Percentiles rank a stretch among this genome's conserved stretches.
These are phyloP conservation scores for Beauveria bassiana DNA, from an alignment of 2,329 filamentous ascomycete genomes.

Conservation along the genomic window DNA sequence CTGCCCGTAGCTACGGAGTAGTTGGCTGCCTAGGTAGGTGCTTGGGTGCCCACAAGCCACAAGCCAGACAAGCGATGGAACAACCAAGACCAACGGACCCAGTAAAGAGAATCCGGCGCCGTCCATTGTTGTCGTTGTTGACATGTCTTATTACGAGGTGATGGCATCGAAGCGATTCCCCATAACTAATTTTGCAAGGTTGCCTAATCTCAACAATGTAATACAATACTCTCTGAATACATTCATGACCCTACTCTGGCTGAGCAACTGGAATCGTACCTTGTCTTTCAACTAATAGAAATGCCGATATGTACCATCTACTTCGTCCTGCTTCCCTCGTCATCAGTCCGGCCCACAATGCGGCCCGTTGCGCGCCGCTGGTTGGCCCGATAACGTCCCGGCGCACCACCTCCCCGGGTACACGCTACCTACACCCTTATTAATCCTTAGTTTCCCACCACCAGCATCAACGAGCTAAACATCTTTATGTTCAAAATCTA, in stretches of 20 bases:
- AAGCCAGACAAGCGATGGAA: neutral
- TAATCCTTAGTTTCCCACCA: no score
- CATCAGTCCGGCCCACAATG: constrained; percentile 2
- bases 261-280: no score
- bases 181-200: no score
- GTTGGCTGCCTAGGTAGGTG: no score
- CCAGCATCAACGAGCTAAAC: no score
- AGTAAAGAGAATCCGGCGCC: neutral
- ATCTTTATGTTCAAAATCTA: no score
- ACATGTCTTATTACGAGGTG: neutral
- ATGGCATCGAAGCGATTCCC: no score
- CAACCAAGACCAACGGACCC: neutral
- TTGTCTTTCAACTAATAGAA: neutral
- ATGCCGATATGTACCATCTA: neutral
- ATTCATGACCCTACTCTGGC: no score
- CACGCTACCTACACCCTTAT: neutral
- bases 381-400: constrained; percentile 4
- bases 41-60: neutral
- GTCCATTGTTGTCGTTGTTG: neutral
- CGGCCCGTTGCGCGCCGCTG: neutral
- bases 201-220: no score
- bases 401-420: neutral
- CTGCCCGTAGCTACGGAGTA: no score
- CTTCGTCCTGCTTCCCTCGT: neutral
- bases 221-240: no score